Evolutionary conservation across 2,329 filamentous ascomycete genomes (phyloP).

Genomic region (Nannizziopsis barbatae): DNA sequence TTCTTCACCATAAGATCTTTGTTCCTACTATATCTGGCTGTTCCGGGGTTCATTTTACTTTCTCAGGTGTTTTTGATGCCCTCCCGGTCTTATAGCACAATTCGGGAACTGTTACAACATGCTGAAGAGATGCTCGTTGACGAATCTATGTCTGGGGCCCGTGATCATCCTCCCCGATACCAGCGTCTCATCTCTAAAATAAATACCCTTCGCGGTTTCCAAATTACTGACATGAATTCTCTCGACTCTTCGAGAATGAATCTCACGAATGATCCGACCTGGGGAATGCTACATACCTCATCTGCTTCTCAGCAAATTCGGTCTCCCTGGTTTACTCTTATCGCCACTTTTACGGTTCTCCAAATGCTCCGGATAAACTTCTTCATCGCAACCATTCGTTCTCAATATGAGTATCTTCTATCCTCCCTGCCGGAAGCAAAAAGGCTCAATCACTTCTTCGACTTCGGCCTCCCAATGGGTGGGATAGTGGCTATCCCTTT

Average conservation of each 20-base stretch:
- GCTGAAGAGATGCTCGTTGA: constrained; percentile 48
- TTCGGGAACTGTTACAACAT: constrained; percentile 68
- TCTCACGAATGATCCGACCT: constrained; percentile 53
- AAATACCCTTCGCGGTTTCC: constrained; percentile 46
- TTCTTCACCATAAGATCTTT: constrained; percentile 49
- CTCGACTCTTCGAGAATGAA: constrained; percentile 27
- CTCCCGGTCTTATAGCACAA: constrained; percentile 66
- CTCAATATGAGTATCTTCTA: constrained; percentile 71
- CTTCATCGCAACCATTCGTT: constrained; percentile 70
- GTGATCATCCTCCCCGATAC: constrained; percentile 2
- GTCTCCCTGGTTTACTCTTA: constrained; percentile 74
- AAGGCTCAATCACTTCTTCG: constrained; percentile 71
- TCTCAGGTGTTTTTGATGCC: constrained; percentile 64
- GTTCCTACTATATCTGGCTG: constrained; percentile 60
- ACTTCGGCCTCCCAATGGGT: constrained; percentile 66
- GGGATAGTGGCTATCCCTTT: constrained; percentile 74
- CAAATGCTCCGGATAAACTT: constrained; percentile 76
- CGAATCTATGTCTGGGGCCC: constrained; percentile 28
- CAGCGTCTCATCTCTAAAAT: constrained; percentile 41
- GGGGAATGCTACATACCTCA: constrained; percentile 70
- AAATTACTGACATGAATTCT: background rate
- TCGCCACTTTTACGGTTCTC: constrained; percentile 63
- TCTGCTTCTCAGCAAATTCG: constrained; percentile 61
- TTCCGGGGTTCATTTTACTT: constrained; percentile 55
- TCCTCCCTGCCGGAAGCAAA: constrained; percentile 50